phyloP scores from a whole-genome alignment of 495 filamentous ascomycete species.

The Penicillium ucsense region DNA sequence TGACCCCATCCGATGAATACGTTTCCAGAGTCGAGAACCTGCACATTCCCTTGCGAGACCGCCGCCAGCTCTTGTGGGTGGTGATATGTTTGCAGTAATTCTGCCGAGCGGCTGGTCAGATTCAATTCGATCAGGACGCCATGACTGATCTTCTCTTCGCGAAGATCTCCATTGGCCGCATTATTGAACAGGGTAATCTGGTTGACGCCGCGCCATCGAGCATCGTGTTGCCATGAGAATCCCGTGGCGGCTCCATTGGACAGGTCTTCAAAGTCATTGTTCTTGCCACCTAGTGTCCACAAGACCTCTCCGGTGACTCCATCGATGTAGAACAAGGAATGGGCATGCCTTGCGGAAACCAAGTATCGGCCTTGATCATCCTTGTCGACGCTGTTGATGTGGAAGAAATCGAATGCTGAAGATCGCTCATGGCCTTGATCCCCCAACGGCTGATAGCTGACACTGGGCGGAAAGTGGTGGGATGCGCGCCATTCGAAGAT shows the following conservation, averaged over 20 bases:
- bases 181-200: slow-evolving; percentile 46
- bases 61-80: slow-evolving; percentile 29
- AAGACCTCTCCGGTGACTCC: slow-evolving; percentile 42
- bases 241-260: slow-evolving; percentile 32
- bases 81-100: slow-evolving; percentile 15
- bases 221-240: slow-evolving; percentile 47
- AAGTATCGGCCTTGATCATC: slow-evolving; percentile 42
- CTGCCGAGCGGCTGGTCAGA: slow-evolving; percentile 9
- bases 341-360: slow-evolving; percentile 43
- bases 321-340: slow-evolving; percentile 35
- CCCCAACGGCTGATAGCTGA: slow-evolving; percentile 14
- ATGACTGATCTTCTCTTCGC: slow-evolving; percentile 13
- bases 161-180: slow-evolving; percentile 18
- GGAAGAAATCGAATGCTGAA: slow-evolving; percentile 39
- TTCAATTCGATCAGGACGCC: slow-evolving; percentile 26
- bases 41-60: slow-evolving; percentile 49
- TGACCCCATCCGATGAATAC: slow-evolving; percentile 51
- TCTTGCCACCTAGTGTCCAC: slow-evolving; percentile 44
- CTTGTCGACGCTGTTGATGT: slow-evolving; percentile 52
- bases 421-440: slow-evolving; percentile 13
- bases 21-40: slow-evolving; percentile 43
- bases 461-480: slow-evolving; percentile 15
- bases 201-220: slow-evolving; percentile 29
- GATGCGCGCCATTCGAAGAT: slow-evolving; percentile 34
- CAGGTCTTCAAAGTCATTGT: slow-evolving; percentile 35